Base-by-base conservation (phyloP, 1,284 basidiomycete genomes). In the Marasmius fiardii region DNA sequence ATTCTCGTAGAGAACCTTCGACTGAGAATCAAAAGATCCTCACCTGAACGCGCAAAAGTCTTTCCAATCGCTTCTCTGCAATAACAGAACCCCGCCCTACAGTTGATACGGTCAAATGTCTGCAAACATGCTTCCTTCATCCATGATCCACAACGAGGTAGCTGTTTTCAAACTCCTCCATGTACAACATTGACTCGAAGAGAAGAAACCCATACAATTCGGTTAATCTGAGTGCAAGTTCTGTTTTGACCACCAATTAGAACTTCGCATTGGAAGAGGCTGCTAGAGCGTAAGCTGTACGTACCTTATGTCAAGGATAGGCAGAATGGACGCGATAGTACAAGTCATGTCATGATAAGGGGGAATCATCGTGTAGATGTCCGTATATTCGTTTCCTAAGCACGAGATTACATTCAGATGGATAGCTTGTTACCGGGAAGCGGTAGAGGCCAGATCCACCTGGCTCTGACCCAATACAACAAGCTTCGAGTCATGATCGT, bases 401-500 rank as follows among this genome's bases (percentile, higher is more conserved):
- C 28, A 31, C 28, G 5, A 10, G 51, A 45, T 43, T 26, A 5
- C 4, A 48, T 18, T n/a, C 45, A 31, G 14, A 10, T 23, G 35
- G 26, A 7, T 34, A 4, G 33, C 20, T 14, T n/a, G 24, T 12
- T 26, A 24, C 14, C 24, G 7, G 35, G 21, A 6, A n/a, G 62
- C 71, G 34, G 92, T 75, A 16, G 88, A 90, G 49, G 83, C 79
- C 5, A 95, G 74, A 66, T 95, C 94, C 63, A 95, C 82, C 0
- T 89, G 86, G 5, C 81, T 80, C 61, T 86, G 67, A 1, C 86
- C 88, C 0, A 75, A 78, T n/a, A 79, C 73, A 11, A 77, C 68
- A 12, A 90, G 74, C 26, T 69, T 66, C 5, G 78, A 71, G 67
- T 95, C 95, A 60, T 90, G 86, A 68, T 95, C 92, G 44, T 88